Conservation (phyloP, 2,329 filamentous ascomycete species). For the Venturia aucupariae region DNA sequence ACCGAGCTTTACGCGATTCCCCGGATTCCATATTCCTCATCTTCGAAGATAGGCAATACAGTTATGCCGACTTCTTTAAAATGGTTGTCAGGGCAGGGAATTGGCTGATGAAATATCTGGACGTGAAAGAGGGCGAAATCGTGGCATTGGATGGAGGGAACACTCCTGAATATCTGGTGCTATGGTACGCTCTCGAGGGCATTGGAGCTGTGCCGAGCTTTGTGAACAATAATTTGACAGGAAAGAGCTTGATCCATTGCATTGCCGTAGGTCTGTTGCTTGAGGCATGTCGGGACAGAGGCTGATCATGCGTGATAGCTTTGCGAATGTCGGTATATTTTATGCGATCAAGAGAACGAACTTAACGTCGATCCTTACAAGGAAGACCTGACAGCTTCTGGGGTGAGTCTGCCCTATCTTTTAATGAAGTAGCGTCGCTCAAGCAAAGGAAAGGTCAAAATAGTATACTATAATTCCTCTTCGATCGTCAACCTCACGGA, state of each 20-base stretch:
- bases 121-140: constrained; percentile 23
- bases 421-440: background rate
- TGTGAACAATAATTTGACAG: constrained; percentile 30
- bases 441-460: constrained; percentile 10
- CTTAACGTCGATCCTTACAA: constrained; percentile 23
- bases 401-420: background rate
- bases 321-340: constrained; percentile 7
- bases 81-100: constrained; percentile 24
- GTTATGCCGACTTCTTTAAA: constrained; percentile 26
- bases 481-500: constrained; percentile 24
- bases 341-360: constrained; percentile 4
- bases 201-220: constrained; percentile 26
- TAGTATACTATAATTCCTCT: constrained; percentile 2
- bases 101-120: constrained; percentile 27
- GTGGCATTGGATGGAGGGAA: constrained; percentile 30
- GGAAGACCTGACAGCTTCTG: background rate
- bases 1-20: constrained; percentile 23
- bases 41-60: constrained; percentile 28
- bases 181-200: constrained; percentile 30
- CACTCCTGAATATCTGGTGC: constrained; percentile 27
- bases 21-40: constrained; percentile 26
- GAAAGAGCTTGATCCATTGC: constrained; percentile 27
- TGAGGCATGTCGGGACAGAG: background rate
- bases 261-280: constrained; percentile 17
- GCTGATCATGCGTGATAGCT: background rate